Evolutionary conservation across 352 stramenopile genomes (phyloP).

Genomic region (Pythium insidiosum): DNA sequence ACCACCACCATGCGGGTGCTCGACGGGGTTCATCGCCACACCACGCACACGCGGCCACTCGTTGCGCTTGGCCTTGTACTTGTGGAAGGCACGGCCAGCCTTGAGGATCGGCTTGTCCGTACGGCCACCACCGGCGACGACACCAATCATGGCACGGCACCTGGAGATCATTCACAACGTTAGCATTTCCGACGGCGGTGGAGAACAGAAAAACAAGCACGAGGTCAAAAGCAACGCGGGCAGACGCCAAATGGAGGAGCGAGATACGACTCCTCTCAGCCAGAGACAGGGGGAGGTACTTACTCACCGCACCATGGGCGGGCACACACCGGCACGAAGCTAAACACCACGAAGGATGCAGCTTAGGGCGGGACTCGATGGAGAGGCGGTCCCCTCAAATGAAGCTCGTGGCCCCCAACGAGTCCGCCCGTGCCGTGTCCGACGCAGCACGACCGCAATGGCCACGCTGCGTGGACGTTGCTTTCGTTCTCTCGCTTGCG

Average conservation of each 20-base stretch:
- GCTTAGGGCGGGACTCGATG: no score
- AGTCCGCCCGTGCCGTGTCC: conserved; percentile 21
- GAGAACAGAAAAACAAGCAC: conserved; percentile 9
- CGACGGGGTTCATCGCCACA: conserved; percentile 99
- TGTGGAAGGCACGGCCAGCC: conserved; percentile 96
- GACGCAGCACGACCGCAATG: conserved; percentile 1
- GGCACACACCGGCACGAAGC: conserved; percentile 42
- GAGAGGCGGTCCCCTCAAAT: no score
- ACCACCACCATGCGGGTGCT: conserved; percentile 99
- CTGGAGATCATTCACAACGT: conserved; percentile 32
- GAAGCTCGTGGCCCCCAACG: not conserved
- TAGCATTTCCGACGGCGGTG: conserved; percentile 12
- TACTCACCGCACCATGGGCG: conserved; percentile 74
- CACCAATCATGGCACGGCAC: conserved; percentile 95
- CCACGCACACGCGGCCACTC: conserved; percentile 98
- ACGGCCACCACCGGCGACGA: conserved; percentile 97
- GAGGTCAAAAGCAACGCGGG: conserved; percentile 5
- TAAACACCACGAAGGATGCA: conserved; percentile 16
- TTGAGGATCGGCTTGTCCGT: conserved; percentile 99
- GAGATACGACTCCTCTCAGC: conserved; percentile 18
- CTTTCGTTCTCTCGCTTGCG: not conserved
- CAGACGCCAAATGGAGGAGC: conserved; percentile 7
- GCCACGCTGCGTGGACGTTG: conserved; percentile 1
- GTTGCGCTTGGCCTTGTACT: conserved; percentile 98
- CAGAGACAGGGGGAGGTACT: no score